Base-by-base conservation (phyloP, 306 rosid species). In the Cicer pinnatifidum region DNA sequence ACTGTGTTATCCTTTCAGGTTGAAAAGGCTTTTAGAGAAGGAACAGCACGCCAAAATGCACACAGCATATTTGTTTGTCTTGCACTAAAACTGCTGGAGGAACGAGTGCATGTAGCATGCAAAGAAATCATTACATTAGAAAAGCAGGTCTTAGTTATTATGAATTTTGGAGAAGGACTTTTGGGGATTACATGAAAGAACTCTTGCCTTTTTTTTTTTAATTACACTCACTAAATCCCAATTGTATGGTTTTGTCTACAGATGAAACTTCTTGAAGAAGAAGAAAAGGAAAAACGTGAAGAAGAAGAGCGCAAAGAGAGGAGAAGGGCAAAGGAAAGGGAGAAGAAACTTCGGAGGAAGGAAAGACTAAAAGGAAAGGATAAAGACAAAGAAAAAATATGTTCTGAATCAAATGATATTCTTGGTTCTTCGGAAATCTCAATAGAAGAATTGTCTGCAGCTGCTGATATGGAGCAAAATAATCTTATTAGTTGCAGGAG, bases 21-120 rank as follows among this genome's bases (percentile, higher is more conserved):
- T 78, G 99, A 95, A 78, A 95, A 95, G 78, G 97, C 99, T 40
- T 95, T 95, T 81, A 84, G 97, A 85, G 99, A 95, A 90, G 99
- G 99, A 78, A 95, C 99, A 51, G 97, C 99, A 6, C 99, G 99
- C 81, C 99, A 95, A 92, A 95, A 95, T 89, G 97, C 99, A 12
- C 99, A 95, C 81, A 90, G 99, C 85, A 90, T 95, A 78, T 95
- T 95, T 68, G 97, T 95, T 41, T 95, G 97, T 79, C 97, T 95
- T 80, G 97, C 97, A 53, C 87, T 92, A 71, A 90, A 95, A 80
- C 82, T 95, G 79, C 91, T 95, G 82, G 99, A 95, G 89, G 99
- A 95, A 69, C 93, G 92, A 54, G 93, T 92, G 78, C 97, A 90
- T 84, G 92, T 95, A 81, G 97, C 93, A 9, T 95, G 97, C 90